Conservation (phyloP, 768 basidiomycete species). For the Pleurotus platypus region DNA sequence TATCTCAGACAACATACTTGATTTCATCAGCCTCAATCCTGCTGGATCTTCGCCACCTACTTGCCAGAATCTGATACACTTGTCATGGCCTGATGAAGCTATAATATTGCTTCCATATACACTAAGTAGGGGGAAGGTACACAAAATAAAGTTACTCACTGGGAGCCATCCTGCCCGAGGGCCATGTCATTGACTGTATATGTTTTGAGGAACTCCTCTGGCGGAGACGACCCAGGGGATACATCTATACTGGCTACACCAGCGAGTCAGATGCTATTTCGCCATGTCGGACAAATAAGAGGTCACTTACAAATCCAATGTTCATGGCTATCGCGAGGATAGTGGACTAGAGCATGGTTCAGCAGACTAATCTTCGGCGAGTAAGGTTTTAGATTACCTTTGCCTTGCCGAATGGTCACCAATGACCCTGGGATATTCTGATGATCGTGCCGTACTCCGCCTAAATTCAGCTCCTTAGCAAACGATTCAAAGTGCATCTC, state of each 20-base stretch:
- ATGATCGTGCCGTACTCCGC: conserved; percentile 27
- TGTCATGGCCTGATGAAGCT: neutral
- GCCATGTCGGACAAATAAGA: conserved; percentile 5
- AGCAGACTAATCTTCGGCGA: neutral
- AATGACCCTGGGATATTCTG: conserved; percentile 48
- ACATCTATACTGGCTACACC: neutral
- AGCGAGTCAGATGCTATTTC: neutral
- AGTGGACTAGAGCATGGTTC: neutral
- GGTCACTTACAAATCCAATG: conserved; percentile 4
- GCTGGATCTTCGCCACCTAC: too few relatives aligned
- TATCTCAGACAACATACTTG: too few relatives aligned
- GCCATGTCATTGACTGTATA: conserved; percentile 57
- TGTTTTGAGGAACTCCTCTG: conserved; percentile 32
- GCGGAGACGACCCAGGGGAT: neutral
- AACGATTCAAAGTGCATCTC: too few relatives aligned
- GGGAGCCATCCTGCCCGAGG: conserved; percentile 30
- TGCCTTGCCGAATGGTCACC: conserved; percentile 33
- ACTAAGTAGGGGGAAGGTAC: conserved; percentile 8
- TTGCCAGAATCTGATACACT: neutral
- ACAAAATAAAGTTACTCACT: conserved; percentile 8
- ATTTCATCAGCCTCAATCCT: too few relatives aligned
- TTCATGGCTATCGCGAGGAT: conserved; percentile 15
- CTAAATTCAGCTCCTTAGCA: neutral
- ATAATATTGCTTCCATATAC: conserved; percentile 8
- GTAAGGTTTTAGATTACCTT: conserved; percentile 16